Conservation (phyloP, 495 filamentous ascomycete genomes). For the Talaromyces adpressus region DNA sequence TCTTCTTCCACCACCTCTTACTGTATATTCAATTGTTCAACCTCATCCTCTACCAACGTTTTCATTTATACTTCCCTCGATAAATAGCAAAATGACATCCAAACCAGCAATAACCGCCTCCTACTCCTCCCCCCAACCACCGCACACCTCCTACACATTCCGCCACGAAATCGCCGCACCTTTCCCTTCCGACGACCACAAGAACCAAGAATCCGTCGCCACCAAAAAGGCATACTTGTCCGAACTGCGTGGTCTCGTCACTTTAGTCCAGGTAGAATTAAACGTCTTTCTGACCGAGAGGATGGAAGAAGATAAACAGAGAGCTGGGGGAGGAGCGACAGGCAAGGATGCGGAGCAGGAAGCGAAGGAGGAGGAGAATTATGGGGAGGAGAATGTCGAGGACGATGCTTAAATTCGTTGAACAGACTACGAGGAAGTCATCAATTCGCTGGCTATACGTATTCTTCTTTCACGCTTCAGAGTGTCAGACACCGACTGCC, state of each 20-base stretch:
- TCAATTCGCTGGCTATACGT: not conserved
- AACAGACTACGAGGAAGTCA: not conserved
- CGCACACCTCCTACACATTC: conserved; percentile 27
- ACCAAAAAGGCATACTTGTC: conserved; percentile 59
- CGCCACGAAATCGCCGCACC: conserved; percentile 33
- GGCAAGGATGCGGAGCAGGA: conserved; percentile 47
- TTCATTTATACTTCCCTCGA: not conserved
- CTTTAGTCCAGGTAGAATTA: conserved; percentile 60
- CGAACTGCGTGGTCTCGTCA: conserved; percentile 53
- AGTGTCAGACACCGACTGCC: not conserved
- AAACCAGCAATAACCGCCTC: conserved; percentile 38
- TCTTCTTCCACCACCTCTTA: not conserved
- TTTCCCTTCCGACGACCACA: conserved; percentile 7
- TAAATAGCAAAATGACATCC: not conserved
- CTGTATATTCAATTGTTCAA: no score
- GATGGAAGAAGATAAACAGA: conserved; percentile 85
- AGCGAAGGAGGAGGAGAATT: conserved; percentile 74
- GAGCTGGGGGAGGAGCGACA: conserved; percentile 26
- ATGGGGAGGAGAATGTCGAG: conserved; percentile 68
- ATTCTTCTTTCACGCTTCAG: not conserved
- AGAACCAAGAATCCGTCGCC: conserved; percentile 19
- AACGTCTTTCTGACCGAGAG: conserved; percentile 77
- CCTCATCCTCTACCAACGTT: not conserved
- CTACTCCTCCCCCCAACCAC: conserved; percentile 47
- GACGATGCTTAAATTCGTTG: conserved; percentile 32